phyloP scores from a whole-genome alignment of 2,329 filamentous ascomycete genomes.

The Cladosporium sp. region DNA sequence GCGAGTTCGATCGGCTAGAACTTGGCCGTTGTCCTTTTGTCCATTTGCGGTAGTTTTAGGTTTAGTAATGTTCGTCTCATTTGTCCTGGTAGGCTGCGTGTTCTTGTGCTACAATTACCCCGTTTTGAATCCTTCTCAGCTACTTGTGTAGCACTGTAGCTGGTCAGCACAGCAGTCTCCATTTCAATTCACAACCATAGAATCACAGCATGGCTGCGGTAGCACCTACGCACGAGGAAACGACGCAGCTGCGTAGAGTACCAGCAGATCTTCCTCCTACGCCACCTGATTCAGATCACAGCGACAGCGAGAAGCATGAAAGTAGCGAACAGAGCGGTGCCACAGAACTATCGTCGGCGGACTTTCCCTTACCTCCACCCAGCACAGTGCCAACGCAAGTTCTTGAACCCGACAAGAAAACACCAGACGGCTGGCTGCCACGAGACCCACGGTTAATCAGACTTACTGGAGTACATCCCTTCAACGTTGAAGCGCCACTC shows the following conservation, averaged over 20 bases:
- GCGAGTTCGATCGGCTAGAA: background rate
- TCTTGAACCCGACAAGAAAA: constrained; percentile 72
- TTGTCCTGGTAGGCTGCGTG: background rate
- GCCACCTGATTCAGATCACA: constrained; percentile 33
- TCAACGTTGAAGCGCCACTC: constrained; percentile 83
- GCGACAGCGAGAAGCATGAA: constrained; percentile 25
- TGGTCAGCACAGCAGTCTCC: background rate
- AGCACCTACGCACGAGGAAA: constrained; percentile 20
- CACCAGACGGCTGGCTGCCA: constrained; percentile 76
- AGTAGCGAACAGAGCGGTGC: constrained; percentile 49
- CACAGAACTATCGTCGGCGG: constrained; percentile 39
- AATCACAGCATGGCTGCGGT: constrained; percentile 11
- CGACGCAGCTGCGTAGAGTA: constrained; percentile 19
- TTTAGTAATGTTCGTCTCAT: background rate
- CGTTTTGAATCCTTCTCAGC: background rate
- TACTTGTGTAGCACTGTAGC: background rate
- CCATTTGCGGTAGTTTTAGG: too few species aligned
- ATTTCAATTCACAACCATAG: background rate
- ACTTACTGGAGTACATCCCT: constrained; percentile 83
- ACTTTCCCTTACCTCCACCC: constrained; percentile 66
- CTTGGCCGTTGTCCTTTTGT: background rate
- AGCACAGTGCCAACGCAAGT: constrained; percentile 56
- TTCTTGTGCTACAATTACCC: background rate
- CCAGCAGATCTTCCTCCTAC: constrained; percentile 31
- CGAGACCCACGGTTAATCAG: constrained; percentile 78